Evolutionary conservation across 257 asterid genomes (phyloP).

Genomic region (Cynanchum wilfordii): DNA sequence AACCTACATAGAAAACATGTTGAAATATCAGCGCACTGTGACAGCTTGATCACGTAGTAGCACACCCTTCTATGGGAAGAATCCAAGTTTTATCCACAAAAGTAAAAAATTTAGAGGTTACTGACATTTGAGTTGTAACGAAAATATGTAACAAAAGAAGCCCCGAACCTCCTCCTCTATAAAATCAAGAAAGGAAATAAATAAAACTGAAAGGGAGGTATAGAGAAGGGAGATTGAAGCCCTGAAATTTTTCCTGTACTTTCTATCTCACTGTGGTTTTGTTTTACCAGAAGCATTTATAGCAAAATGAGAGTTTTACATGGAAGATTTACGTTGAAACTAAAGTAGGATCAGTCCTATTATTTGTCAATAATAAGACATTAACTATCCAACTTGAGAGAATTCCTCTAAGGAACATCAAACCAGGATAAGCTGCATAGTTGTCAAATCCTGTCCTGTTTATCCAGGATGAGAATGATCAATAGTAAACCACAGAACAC

Average conservation of each 20-base stretch:
- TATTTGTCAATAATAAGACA: neutral
- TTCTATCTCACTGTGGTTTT: neutral
- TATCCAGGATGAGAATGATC: neutral
- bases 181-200: no score
- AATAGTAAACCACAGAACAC: neutral
- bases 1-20: neutral
- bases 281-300: neutral
- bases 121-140: neutral
- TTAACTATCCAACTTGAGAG: neutral
- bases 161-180: neutral
- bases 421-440: neutral
- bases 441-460: neutral
- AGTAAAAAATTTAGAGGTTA: neutral
- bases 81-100: neutral
- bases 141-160: neutral
- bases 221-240: neutral
- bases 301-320: neutral
- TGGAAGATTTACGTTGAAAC: neutral
- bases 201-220: neutral
- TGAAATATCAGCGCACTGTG: neutral
- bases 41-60: neutral
- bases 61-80: neutral
- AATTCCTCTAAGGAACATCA: neutral
- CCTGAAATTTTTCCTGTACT: neutral
- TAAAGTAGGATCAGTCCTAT: neutral